These are phyloP conservation scores for Termitomyces sp. DNA, from an alignment of 1,284 basidiomycete genomes.

Conservation along the genomic window DNA sequence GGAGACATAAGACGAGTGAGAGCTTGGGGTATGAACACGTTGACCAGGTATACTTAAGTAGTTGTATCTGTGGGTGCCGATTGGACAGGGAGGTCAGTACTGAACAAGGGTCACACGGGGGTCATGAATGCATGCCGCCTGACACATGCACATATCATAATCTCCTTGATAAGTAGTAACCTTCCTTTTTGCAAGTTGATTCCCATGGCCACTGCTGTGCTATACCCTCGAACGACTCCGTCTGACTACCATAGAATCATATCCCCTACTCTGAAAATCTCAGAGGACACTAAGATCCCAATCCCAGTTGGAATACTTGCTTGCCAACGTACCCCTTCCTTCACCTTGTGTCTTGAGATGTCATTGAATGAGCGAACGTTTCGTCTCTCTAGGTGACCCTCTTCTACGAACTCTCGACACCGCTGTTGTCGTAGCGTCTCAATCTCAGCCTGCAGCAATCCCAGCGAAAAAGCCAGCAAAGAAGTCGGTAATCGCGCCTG, in stretches of 20 bases:
- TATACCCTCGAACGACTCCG: conserved; percentile 42
- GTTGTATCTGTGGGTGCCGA: background rate
- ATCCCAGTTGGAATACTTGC: conserved; percentile 69
- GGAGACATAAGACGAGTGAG: background rate
- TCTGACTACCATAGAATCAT: conserved; percentile 59
- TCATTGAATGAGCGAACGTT: conserved; percentile 10
- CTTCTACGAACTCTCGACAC: conserved; percentile 53
- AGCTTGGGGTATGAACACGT: background rate
- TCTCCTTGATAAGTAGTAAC: background rate
- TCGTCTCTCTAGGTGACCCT: conserved; percentile 50
- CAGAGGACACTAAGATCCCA: conserved; percentile 42
- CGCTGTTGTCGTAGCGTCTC: conserved; percentile 42
- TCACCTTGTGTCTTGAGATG: conserved; percentile 8
- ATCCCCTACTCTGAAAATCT: conserved; percentile 49
- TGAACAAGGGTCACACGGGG: background rate
- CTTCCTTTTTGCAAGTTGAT: background rate
- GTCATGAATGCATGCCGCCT: background rate
- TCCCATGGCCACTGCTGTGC: conserved; percentile 27
- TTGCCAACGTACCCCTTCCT: conserved; percentile 27
- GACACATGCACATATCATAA: too few species aligned
- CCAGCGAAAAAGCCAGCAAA: conserved; percentile 43
- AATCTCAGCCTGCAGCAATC: conserved; percentile 38
- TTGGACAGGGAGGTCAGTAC: background rate
- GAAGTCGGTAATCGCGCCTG: conserved; percentile 45
- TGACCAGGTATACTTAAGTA: background rate